Base-by-base conservation (phyloP, 1,139 yeast species). In the Schwanniomyces etchellsii region DNA sequence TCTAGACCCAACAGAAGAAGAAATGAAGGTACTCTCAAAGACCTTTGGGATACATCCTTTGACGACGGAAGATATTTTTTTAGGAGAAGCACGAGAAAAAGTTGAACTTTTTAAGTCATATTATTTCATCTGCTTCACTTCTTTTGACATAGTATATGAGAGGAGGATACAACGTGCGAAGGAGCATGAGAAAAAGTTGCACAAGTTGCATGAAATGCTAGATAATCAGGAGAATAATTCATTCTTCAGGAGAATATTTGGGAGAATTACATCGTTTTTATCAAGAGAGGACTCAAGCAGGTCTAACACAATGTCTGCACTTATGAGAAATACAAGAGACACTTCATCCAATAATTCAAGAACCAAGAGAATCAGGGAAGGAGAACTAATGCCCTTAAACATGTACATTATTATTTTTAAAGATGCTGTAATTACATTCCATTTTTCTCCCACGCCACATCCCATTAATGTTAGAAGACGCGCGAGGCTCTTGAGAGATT, bases 391-490 rank as follows among this genome's bases (percentile, higher is more conserved):
- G 47, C 96, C 98, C 0, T 69, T 91, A 44, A 88, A 88, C 47
- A 89, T 91, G 77, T 93, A 91, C 56, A 83, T 89, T 48, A 76
- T 91, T 42, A 96, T 91, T 4, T 91, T 89, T 62, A 76, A 81
- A 38, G 81, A 88, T 36, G 97, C 95, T 13, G 95, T 91, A 7
- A 63, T 91, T 24, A 88, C 97, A 0, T 89, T 91, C 60, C 98
- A 91, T 59, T 88, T 86, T 57, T 80, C 89, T 9, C 88, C 96
- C 5, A 86, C 97, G 0, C 96, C 96, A 2, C 98, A 91, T 53
- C 95, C 97, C 0, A 84, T 88, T 33, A 91, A 91, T 51, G 98
- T 91, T 24, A 74, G 98, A 45, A 74, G 97, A 52, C 76, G 98
- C 48, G 95, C 95, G 0, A 68, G 98, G 35, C 64, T 91, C 40